Evolutionary conservation across 805 yeast genomes (phyloP).

Genomic region (Saturnispora sekii): DNA sequence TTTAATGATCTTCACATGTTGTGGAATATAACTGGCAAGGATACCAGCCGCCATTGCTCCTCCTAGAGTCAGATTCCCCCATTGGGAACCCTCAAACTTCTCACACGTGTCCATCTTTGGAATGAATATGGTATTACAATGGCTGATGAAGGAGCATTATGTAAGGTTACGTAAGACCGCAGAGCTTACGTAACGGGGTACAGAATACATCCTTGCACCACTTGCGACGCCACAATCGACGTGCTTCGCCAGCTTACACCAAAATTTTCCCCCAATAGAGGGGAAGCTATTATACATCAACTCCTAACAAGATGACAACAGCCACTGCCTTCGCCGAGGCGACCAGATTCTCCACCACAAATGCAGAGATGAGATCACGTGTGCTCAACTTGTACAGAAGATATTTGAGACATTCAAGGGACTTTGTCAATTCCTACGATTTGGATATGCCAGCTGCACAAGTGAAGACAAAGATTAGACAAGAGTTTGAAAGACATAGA

Average conservation of each 20-base stretch:
- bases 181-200: not conserved
- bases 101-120: slow-evolving; percentile 24
- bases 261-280: not conserved
- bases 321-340: slow-evolving; percentile 83
- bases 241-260: not conserved
- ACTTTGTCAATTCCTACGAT: slow-evolving; percentile 51
- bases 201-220: not conserved
- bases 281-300: not conserved
- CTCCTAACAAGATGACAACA: slow-evolving; percentile 35
- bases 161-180: not conserved
- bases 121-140: too few species aligned
- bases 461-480: slow-evolving; percentile 76
- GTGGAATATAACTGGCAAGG: slow-evolving; percentile 64
- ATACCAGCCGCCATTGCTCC: slow-evolving; percentile 55
- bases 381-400: slow-evolving; percentile 66
- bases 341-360: slow-evolving; percentile 53
- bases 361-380: slow-evolving; percentile 51
- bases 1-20: slow-evolving; percentile 47
- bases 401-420: slow-evolving; percentile 49
- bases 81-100: slow-evolving; percentile 41
- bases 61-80: slow-evolving; percentile 34
- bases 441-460: slow-evolving; percentile 69
- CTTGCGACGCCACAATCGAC: not conserved
- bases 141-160: not conserved
- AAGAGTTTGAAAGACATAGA: slow-evolving; percentile 79